A percentile compares a stretch with the other conserved stretches of the same genome.
Conservation (phyloP, 2,329 filamentous ascomycete species). For the Pezicula neosporulosa region DNA sequence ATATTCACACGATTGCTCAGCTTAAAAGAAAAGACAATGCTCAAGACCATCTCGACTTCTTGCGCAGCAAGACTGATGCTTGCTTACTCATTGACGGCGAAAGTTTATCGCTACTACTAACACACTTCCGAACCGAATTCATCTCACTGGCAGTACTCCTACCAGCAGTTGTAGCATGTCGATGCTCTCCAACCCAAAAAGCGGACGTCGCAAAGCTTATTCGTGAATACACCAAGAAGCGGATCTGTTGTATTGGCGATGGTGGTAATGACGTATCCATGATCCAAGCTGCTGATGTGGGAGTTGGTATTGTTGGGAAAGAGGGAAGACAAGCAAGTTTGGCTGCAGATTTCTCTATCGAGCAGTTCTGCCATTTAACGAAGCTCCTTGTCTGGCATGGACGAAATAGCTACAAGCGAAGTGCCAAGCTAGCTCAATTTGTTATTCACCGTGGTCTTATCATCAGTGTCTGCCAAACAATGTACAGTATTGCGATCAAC, state of each 20-base stretch:
- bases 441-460: conserved; percentile 97
- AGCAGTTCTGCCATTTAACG: conserved; percentile 90
- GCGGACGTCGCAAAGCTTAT: conserved; percentile 91
- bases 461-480: conserved; percentile 92
- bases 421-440: conserved; percentile 93
- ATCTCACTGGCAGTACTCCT: conserved; percentile 83
- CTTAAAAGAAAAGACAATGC: conserved; percentile 80
- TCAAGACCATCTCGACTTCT: conserved; percentile 83
- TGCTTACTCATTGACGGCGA: conserved; percentile 95
- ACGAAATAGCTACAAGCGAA: conserved; percentile 93
- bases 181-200: conserved; percentile 95
- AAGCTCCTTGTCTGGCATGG: conserved; percentile 99
- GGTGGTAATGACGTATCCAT: conserved; percentile 98
- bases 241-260: conserved; percentile 95
- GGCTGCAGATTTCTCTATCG: conserved; percentile 94
- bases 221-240: conserved; percentile 86
- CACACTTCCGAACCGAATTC: conserved; percentile 79
- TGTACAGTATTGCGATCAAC: conserved; percentile 89
- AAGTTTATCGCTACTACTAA: conserved; percentile 78
- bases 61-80: conserved; percentile 80
- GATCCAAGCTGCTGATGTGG: conserved; percentile 98
- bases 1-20: conserved; percentile 90
- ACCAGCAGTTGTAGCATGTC: conserved; percentile 91
- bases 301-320: conserved; percentile 96
- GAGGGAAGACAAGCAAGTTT: conserved; percentile 93